Percentiles rank a stretch among this genome's conserved stretches.
These are phyloP conservation scores for Tulasnella sp. DNA, from an alignment of 768 basidiomycete genomes.

Conservation along the genomic window DNA sequence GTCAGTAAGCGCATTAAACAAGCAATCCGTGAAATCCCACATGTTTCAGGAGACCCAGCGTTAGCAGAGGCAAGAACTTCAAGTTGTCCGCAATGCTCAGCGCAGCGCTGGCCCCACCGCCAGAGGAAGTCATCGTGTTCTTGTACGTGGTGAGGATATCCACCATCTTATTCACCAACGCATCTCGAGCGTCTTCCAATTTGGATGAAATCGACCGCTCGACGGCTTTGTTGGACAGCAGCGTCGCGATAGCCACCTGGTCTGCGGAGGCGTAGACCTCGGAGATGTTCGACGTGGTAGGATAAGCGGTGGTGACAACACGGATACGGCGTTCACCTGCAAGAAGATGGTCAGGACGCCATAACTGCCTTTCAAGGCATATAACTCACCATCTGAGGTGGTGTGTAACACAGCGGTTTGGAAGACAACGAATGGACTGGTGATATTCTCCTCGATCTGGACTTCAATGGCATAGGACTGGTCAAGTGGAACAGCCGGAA, in stretches of 20 bases:
- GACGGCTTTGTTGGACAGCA: constrained; percentile 86
- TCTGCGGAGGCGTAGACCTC: constrained; percentile 87
- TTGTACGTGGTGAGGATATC: constrained; percentile 85
- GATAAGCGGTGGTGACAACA: constrained; percentile 77
- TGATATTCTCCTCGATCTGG: constrained; percentile 89
- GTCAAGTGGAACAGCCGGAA: constrained; percentile 94
- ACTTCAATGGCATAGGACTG: constrained; percentile 94
- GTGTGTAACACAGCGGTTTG: constrained; percentile 94
- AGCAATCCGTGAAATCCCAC: constrained; percentile 33
- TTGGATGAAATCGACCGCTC: constrained; percentile 77
- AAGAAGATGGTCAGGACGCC: background rate
- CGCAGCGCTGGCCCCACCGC: constrained; percentile 88
- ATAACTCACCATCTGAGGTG: constrained; percentile 63
- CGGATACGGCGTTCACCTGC: constrained; percentile 77
- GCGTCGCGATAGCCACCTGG: constrained; percentile 72
- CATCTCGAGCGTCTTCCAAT: constrained; percentile 80
- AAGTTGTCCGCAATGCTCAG: constrained; percentile 86
- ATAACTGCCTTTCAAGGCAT: background rate
- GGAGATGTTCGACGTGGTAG: constrained; percentile 76
- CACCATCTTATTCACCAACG: constrained; percentile 69
- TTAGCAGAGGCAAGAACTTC: constrained; percentile 85
- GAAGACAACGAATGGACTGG: constrained; percentile 81
- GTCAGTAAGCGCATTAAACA: background rate
- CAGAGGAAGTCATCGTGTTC: constrained; percentile 89
- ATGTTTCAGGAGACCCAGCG: constrained; percentile 88